Conservation (phyloP, 139 green algal genomes). For the Axilococcus clingmanii region DNA sequence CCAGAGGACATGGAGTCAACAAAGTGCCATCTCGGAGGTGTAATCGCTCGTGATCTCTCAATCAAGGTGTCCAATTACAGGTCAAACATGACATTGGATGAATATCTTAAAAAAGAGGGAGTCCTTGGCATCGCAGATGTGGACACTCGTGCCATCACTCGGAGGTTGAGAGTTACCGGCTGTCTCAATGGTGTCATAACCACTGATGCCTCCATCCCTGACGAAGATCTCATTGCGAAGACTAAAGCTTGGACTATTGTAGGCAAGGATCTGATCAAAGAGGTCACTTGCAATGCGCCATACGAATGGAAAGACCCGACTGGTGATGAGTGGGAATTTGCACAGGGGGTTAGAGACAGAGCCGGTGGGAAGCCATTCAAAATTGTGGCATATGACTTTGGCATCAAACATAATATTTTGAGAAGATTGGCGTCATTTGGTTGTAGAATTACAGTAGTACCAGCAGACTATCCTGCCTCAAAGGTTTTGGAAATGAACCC, state of each 20-base stretch:
- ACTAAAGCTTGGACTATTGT: conserved; percentile 88
- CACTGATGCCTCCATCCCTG: conserved; percentile 55
- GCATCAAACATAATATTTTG: conserved; percentile 99
- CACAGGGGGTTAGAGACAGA: conserved; percentile 1
- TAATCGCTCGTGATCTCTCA: conserved; percentile 80
- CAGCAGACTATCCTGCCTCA: conserved; percentile 72
- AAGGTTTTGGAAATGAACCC: conserved; percentile 94
- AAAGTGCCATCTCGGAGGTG: conserved; percentile 72
- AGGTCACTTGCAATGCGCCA: conserved; percentile 72
- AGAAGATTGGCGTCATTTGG: conserved; percentile 82
- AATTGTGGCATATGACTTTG: conserved; percentile 94
- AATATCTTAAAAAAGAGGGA: conserved; percentile 64
- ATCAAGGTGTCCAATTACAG: conserved; percentile 93
- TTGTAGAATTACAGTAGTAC: conserved; percentile 94
- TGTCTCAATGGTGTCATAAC: conserved; percentile 78
- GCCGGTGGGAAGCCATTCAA: conserved; percentile 32
- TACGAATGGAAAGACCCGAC: conserved; percentile 94
- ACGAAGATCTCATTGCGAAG: conserved; percentile 75
- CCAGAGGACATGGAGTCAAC: conserved; percentile 76
- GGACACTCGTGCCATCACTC: conserved; percentile 92
- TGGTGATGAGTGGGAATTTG: conserved; percentile 89
- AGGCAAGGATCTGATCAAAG: conserved; percentile 65
- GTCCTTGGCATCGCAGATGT: conserved; percentile 76
- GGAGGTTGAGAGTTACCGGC: conserved; percentile 75
- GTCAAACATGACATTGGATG: conserved; percentile 68